A percentile compares a stretch with the other conserved stretches of the same genome.
These are phyloP conservation scores for Apocynum venetum DNA, from an alignment of 257 asterid genomes.

Conservation along the genomic window DNA sequence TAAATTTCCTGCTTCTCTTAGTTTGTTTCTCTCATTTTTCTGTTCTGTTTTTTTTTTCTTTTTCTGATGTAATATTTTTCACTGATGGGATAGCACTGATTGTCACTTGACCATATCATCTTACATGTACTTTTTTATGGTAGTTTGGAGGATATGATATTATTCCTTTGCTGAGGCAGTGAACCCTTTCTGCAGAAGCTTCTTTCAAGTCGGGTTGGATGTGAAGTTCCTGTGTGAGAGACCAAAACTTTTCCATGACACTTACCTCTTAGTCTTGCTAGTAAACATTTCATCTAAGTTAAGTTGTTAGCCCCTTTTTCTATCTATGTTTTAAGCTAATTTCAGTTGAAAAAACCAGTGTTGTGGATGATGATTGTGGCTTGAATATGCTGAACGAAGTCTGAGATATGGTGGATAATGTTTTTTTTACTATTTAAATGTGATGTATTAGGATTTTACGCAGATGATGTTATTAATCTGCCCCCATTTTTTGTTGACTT, in stretches of 20 bases:
- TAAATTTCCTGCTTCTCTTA: background rate
- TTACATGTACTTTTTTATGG: conserved; percentile 28
- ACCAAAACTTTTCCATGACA: conserved; percentile 31
- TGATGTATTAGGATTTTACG: conserved; percentile 48
- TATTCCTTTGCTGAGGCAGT: background rate
- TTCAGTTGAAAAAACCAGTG: conserved; percentile 32
- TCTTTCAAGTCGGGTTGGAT: conserved; percentile 20
- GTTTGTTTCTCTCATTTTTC: background rate
- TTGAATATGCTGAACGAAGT: conserved; percentile 43
- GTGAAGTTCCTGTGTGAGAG: conserved; percentile 28
- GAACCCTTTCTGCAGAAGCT: conserved; percentile 41
- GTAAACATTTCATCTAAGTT: conserved; percentile 32
- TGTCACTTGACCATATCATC: conserved; percentile 14
- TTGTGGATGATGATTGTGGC: conserved; percentile 42
- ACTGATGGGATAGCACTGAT: background rate
- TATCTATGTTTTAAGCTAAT: conserved; percentile 27
- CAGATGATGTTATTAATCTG: conserved; percentile 29
- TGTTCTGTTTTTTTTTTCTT: background rate
- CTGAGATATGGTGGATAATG: conserved; percentile 37
- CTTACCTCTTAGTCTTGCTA: conserved; percentile 36
- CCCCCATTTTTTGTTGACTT: conserved; percentile 33
- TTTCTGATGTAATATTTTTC: background rate
- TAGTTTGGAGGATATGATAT: conserved; percentile 37
- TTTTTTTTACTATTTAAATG: conserved; percentile 33
- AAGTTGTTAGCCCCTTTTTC: conserved; percentile 31